Percentiles rank a stretch among this genome's conserved stretches.
phyloP scores from a whole-genome alignment of 345 rosid species.

The Boechera retrofracta region DNA sequence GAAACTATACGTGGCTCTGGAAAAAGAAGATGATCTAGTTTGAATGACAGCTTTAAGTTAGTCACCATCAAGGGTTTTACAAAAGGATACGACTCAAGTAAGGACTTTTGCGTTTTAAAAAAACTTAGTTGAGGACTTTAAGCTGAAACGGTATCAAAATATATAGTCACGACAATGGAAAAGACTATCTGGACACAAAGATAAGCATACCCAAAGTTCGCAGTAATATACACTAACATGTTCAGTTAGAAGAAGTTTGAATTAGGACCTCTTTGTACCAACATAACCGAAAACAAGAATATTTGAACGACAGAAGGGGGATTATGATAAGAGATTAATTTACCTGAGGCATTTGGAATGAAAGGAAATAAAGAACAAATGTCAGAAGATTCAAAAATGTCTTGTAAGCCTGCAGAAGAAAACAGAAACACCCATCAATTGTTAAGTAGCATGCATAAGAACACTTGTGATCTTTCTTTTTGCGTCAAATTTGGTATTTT shows the following conservation, averaged over 20 bases:
- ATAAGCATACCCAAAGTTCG: neutral
- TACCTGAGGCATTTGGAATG: constrained; percentile 86
- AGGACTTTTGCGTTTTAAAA: neutral
- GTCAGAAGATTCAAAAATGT: constrained; percentile 61
- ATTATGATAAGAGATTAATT: constrained; percentile 10
- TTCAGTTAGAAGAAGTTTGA: neutral
- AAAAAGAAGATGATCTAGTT: constrained; percentile 12
- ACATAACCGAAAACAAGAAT: constrained; percentile 31
- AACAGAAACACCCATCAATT: constrained; percentile 27
- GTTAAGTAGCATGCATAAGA: constrained; percentile 19
- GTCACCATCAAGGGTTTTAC: neutral
- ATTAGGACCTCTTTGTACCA: constrained; percentile 12
- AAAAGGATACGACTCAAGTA: constrained; percentile 1
- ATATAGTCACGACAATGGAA: neutral
- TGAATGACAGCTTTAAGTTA: constrained; percentile 1
- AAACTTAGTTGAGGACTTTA: constrained; percentile 8
- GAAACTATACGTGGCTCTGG: constrained; percentile 1
- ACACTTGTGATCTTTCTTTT: neutral
- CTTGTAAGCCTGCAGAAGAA: constrained; percentile 70
- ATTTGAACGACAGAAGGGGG: constrained; percentile 10
- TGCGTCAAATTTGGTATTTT: neutral
- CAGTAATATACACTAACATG: neutral
- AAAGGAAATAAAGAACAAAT: constrained; percentile 54
- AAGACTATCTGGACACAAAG: constrained; percentile 10
- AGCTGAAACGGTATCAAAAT: neutral